phyloP scores from a whole-genome alignment of 257 asterid genomes.

The Lycium ferocissimum region DNA sequence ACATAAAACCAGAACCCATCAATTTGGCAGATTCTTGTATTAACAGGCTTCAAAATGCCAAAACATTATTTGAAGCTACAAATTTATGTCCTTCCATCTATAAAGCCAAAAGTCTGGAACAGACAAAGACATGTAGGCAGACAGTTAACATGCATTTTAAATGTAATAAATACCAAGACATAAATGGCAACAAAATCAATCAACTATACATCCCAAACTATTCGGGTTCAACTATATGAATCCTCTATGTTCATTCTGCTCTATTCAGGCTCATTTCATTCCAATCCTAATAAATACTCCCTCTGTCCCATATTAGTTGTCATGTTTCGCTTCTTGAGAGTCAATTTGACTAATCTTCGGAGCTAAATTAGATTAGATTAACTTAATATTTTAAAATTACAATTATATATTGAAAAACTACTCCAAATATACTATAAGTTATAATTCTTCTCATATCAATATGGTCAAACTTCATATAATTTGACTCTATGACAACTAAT shows the following conservation, averaged over 20 bases:
- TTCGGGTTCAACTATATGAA: constrained; percentile 11
- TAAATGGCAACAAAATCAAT: neutral
- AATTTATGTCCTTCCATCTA: neutral
- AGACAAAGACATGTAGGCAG: neutral
- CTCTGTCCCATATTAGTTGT: neutral
- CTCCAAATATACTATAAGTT: too few relatives aligned
- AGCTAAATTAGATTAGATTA: too few relatives aligned
- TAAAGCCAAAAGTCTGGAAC: neutral
- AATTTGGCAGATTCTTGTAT: neutral
- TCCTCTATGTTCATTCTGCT: neutral
- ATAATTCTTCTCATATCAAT: too few relatives aligned
- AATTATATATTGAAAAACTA: too few relatives aligned
- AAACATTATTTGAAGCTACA: neutral
- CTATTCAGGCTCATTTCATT: neutral
- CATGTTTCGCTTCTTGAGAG: too few relatives aligned
- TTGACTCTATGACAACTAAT: too few relatives aligned
- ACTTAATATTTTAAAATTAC: too few relatives aligned
- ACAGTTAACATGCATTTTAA: neutral
- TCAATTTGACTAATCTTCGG: too few relatives aligned
- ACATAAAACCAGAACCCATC: neutral
- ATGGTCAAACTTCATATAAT: too few relatives aligned
- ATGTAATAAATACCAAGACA: constrained; percentile 9
- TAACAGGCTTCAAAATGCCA: neutral
- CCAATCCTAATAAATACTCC: neutral
- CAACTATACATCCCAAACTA: neutral